Base-by-base conservation (phyloP, 2,329 filamentous ascomycete genomes). In the Byssothecium circinans region DNA sequence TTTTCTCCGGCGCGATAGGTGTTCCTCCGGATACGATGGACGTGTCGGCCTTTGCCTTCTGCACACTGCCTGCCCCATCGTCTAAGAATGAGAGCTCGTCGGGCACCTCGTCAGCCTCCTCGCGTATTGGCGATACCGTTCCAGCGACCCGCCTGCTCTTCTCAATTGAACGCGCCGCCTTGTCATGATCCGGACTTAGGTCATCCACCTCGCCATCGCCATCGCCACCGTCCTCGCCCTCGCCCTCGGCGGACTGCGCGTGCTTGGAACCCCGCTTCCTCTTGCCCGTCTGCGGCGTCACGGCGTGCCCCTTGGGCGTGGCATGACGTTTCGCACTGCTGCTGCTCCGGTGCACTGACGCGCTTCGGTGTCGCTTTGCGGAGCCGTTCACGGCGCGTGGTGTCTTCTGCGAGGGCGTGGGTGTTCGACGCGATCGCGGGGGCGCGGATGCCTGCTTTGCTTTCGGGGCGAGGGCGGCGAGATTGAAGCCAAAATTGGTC, bases 401-500 rank as follows among this genome's bases (percentile, higher is more conserved):
- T 11, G 61, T 62, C 36, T 43, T 52, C 19, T 29, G 33, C 8
- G 25, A 18, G 20, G 50, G 56, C 18, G 56, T 53, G 17, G 65
- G 63, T 37, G 67, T 69, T 19, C 37, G 49, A 33, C 58, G 59
- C 23, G 61, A 61, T 39, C 49, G 57, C 11, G 61, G 52, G 20
- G 65, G 65, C 12, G 63, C 56, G 8, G 60, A 62, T 14, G 58
- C 30, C 43, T 64, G 66, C 48, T 65, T 67, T 32, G 54, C 32
- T 34, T 50, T 37, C 30, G 53, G 53, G n/a, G 52, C 62, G 34
- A 61, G 51, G 35, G 42, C 58, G 15, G 56, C 60, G 32, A 65
- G 59, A 44, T 54, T 61, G 56, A 81, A 79, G 14, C 75, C 77
- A 56, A 81, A 81, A 52, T 77, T 72, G 3, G 77, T 71, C 70